Percentiles rank a stretch among this genome's conserved stretches.
Evolutionary conservation across 1,284 basidiomycete species (phyloP).

Genomic region (Austropuccinia psidii): DNA sequence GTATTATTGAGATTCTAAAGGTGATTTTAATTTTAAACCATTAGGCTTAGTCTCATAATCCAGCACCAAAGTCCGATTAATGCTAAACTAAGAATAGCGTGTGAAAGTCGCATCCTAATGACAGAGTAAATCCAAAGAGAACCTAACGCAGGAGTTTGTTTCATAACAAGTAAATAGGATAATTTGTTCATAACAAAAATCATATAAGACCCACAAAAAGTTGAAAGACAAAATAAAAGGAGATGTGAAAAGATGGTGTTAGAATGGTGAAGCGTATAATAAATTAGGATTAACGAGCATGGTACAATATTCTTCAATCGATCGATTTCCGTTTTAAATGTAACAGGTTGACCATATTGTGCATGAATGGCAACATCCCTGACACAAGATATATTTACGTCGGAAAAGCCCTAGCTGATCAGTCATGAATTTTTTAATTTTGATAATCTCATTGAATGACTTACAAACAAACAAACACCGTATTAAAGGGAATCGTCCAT

Average conservation of each 20-base stretch:
- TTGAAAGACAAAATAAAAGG: slow-evolving; percentile 37
- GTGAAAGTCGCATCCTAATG: slow-evolving; percentile 45
- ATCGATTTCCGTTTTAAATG: neutral
- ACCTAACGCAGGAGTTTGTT: slow-evolving; percentile 46
- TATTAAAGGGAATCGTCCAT: slow-evolving; percentile 29
- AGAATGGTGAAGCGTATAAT: slow-evolving; percentile 38
- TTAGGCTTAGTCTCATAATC: slow-evolving; percentile 39
- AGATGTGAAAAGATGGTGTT: slow-evolving; percentile 31
- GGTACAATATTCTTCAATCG: slow-evolving; percentile 11
- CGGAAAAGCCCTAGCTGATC: neutral
- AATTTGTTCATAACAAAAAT: slow-evolving; percentile 40
- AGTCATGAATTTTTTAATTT: neutral
- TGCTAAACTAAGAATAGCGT: slow-evolving; percentile 43
- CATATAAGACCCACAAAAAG: slow-evolving; percentile 39
- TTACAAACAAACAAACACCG: slow-evolving; percentile 35
- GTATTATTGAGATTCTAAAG: no score
- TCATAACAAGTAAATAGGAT: slow-evolving; percentile 44
- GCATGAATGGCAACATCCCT: slow-evolving; percentile 36
- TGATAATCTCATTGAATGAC: no score
- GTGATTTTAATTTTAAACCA: no score
- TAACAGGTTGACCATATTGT: slow-evolving; percentile 31
- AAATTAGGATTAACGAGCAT: slow-evolving; percentile 36
- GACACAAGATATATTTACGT: neutral
- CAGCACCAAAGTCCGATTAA: slow-evolving; percentile 41
- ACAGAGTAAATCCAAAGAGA: slow-evolving; percentile 48